These are phyloP conservation scores for Coemansia sp. DNA, from an alignment of 192 early-diverging fungal genomes.

Conservation along the genomic window DNA sequence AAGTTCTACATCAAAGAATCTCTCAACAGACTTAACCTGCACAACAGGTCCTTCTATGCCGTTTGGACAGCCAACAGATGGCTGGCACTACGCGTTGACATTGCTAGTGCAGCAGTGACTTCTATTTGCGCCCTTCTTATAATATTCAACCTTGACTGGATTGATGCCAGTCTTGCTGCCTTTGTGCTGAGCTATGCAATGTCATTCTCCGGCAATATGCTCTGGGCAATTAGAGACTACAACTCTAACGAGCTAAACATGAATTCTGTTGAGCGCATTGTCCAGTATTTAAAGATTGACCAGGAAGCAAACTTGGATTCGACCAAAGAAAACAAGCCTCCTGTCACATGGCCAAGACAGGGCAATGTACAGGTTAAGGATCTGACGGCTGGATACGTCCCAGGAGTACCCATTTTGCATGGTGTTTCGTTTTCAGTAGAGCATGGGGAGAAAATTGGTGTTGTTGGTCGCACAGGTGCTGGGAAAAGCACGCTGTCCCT, in stretches of 20 bases:
- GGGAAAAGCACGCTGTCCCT: slow-evolving; percentile 76
- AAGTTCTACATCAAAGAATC: slow-evolving; percentile 65
- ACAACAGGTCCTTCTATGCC: slow-evolving; percentile 80
- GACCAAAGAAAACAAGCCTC: slow-evolving; percentile 52
- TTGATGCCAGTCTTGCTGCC: slow-evolving; percentile 85
- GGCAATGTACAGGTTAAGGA: slow-evolving; percentile 73
- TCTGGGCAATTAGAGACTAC: slow-evolving; percentile 77
- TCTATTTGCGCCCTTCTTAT: slow-evolving; percentile 68
- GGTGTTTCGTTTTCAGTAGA: slow-evolving; percentile 59
- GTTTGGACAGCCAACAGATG: slow-evolving; percentile 85
- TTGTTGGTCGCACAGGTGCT: slow-evolving; percentile 58
- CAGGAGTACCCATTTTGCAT: slow-evolving; percentile 70
- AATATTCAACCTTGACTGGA: slow-evolving; percentile 42
- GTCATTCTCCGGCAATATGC: slow-evolving; percentile 71
- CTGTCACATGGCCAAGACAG: slow-evolving; percentile 60
- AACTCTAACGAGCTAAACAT: slow-evolving; percentile 78
- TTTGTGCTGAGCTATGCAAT: slow-evolving; percentile 79
- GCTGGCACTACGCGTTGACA: slow-evolving; percentile 77
- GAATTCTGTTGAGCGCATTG: slow-evolving; percentile 82
- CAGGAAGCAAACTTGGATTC: slow-evolving; percentile 71
- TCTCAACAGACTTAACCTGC: slow-evolving; percentile 59
- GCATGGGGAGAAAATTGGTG: slow-evolving; percentile 49
- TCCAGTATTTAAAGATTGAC: slow-evolving; percentile 77
- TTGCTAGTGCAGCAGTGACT: slow-evolving; percentile 68
- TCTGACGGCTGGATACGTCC: slow-evolving; percentile 71